Conservation (phyloP, 2,329 filamentous ascomycete genomes). For the Aspergillus sp. region DNA sequence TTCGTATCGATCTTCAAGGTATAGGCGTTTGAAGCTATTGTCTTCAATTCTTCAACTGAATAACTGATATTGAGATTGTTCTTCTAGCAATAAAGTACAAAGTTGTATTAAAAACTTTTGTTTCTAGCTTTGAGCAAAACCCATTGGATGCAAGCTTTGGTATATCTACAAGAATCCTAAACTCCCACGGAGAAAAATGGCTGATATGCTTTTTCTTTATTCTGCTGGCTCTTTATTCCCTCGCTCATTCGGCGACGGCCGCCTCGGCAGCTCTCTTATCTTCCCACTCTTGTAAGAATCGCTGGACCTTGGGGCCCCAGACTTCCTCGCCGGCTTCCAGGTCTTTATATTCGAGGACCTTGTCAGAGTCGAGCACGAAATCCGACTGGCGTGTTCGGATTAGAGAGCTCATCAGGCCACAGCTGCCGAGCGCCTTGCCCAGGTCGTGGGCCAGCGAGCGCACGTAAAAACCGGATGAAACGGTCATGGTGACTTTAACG, state of each 20-base stretch:
- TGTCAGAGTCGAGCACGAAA: conserved; percentile 65
- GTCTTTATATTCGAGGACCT: conserved; percentile 75
- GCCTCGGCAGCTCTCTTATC: conserved; percentile 29
- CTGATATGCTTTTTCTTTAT: not conserved
- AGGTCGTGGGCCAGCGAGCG: conserved; percentile 90
- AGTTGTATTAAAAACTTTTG: too few relatives aligned
- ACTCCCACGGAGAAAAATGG: not conserved
- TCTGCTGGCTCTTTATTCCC: not conserved
- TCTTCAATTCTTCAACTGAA: not conserved
- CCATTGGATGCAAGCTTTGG: too few relatives aligned
- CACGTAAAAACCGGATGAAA: conserved; percentile 95
- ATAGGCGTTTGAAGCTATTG: not conserved
- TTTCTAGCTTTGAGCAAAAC: not conserved
- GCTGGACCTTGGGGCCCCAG: conserved; percentile 72
- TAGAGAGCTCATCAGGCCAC: conserved; percentile 81
- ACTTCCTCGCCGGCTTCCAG: conserved; percentile 70
- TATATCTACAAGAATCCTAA: too few relatives aligned
- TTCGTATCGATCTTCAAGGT: too few relatives aligned
- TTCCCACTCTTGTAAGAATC: conserved; percentile 52
- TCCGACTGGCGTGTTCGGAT: conserved; percentile 75
- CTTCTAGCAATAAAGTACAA: not conserved
- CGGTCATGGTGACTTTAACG: conserved; percentile 79
- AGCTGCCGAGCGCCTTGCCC: conserved; percentile 73
- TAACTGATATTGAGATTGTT: not conserved
- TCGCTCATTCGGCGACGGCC: conserved; percentile 4